Percentiles rank a stretch among this genome's conserved stretches.
phyloP scores from a whole-genome alignment of 306 rosid species.

The Cicer arietinum region DNA sequence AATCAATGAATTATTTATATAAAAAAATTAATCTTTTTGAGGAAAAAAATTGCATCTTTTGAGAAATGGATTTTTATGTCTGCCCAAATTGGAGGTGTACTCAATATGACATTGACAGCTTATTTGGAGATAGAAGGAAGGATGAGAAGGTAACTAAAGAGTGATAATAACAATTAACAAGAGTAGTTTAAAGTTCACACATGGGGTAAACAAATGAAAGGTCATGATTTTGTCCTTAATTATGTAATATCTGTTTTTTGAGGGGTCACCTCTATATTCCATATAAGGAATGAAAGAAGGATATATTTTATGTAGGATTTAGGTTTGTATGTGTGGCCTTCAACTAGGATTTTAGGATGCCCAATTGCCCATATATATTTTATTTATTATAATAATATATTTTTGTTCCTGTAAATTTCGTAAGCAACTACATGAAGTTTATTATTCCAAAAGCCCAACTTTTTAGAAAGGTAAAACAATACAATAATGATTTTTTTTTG shows the following conservation, averaged over 20 bases:
- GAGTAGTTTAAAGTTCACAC: slow-evolving; percentile 42
- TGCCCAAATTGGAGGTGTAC: slow-evolving; percentile 46
- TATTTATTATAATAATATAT: neutral
- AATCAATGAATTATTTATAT: neutral
- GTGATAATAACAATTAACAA: slow-evolving; percentile 41
- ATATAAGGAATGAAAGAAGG: slow-evolving; percentile 26
- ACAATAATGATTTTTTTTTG: neutral
- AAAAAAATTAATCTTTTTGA: neutral
- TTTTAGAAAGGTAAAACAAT: slow-evolving; percentile 20
- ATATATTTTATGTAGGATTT: slow-evolving; percentile 37
- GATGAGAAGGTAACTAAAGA: slow-evolving; percentile 44
- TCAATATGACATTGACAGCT: slow-evolving; percentile 37
- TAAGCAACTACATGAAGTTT: slow-evolving; percentile 22
- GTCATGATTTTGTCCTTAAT: slow-evolving; percentile 51
- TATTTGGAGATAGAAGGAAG: slow-evolving; percentile 44
- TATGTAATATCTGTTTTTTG: slow-evolving; percentile 48
- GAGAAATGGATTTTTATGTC: slow-evolving; percentile 42
- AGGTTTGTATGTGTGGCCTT: slow-evolving; percentile 36
- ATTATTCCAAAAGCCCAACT: slow-evolving; percentile 35
- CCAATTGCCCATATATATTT: slow-evolving; percentile 1
- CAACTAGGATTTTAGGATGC: slow-evolving; percentile 38
- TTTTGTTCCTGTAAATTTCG: slow-evolving; percentile 43
- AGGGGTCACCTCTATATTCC: slow-evolving; percentile 28
- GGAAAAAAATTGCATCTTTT: slow-evolving; percentile 35
- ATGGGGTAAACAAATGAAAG: slow-evolving; percentile 42